Evolutionary conservation across 1,284 basidiomycete genomes (phyloP).

Genomic region (Ganoderma lucidum): DNA sequence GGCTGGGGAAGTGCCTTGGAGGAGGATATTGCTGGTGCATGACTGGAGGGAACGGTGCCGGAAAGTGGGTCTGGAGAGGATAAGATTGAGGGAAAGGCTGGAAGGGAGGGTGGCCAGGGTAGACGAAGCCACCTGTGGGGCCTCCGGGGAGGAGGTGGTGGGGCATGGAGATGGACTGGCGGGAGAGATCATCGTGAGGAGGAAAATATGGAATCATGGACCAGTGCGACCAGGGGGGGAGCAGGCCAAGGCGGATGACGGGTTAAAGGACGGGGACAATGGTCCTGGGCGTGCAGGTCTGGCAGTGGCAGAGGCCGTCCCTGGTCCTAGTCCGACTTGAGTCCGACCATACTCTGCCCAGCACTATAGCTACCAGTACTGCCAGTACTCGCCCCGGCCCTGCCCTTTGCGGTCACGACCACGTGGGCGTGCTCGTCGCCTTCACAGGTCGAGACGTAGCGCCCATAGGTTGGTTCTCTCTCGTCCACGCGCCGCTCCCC

Average conservation of each 20-base stretch:
- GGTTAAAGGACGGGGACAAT: background rate
- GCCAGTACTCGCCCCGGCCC: slow-evolving; percentile 8
- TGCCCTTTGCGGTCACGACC: slow-evolving; percentile 13
- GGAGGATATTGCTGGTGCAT: slow-evolving; percentile 24
- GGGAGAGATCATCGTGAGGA: slow-evolving; percentile 20
- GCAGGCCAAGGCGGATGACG: slow-evolving; percentile 5
- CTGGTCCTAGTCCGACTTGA: too few species aligned
- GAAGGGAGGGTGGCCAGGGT: slow-evolving; percentile 19
- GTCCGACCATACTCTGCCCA: too few species aligned
- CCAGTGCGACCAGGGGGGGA: slow-evolving; percentile 11
- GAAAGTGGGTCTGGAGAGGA: slow-evolving; percentile 21
- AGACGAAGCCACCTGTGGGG: slow-evolving; percentile 22
- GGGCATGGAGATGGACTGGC: slow-evolving; percentile 15
- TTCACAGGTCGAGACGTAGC: slow-evolving; percentile 9
- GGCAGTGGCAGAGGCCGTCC: too few species aligned
- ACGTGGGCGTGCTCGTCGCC: slow-evolving; percentile 23
- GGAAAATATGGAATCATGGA: slow-evolving; percentile 27
- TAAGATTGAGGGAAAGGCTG: slow-evolving; percentile 26
- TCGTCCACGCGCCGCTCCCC: slow-evolving; percentile 5
- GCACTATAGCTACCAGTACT: too few species aligned
- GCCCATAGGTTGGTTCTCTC: background rate
- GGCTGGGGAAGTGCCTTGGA: slow-evolving; percentile 24
- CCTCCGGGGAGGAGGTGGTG: slow-evolving; percentile 18
- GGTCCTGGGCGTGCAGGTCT: too few species aligned
- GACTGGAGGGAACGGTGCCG: slow-evolving; percentile 29